Conservation (phyloP, 2,329 filamentous ascomycete species). For the Cytospora schulzeri region DNA sequence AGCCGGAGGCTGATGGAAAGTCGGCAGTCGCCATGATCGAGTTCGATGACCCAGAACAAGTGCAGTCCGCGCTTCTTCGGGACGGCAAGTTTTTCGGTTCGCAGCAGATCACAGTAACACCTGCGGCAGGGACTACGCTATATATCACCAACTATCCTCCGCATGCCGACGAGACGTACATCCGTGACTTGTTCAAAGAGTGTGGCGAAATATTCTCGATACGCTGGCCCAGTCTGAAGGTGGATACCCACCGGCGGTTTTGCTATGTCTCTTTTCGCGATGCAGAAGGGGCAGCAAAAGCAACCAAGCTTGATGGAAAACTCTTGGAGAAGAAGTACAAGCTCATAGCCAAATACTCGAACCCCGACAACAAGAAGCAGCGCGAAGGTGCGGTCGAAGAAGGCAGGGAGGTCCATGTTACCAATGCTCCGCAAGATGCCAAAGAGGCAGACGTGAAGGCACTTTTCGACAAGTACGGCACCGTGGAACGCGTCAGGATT, state of each 20-base stretch:
- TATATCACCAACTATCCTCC: constrained; percentile 91
- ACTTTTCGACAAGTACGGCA: constrained; percentile 75
- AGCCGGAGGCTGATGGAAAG: constrained; percentile 61
- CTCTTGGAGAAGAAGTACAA: constrained; percentile 68
- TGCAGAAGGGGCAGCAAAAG: constrained; percentile 66
- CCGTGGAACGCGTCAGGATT: constrained; percentile 71
- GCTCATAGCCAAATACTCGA: constrained; percentile 79
- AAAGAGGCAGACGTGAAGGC: constrained; percentile 70
- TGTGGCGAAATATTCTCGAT: constrained; percentile 84
- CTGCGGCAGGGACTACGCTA: constrained; percentile 77
- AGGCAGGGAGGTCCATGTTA: constrained; percentile 81
- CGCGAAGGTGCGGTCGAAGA: constrained; percentile 83
- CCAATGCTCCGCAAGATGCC: constrained; percentile 63
- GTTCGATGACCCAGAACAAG: constrained; percentile 80
- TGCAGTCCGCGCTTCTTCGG: constrained; percentile 76
- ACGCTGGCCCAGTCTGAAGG: constrained; percentile 89
- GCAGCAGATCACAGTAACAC: constrained; percentile 70
- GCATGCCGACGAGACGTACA: constrained; percentile 69
- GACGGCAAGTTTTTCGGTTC: constrained; percentile 80
- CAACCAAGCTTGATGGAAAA: constrained; percentile 72
- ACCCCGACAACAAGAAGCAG: constrained; percentile 76
- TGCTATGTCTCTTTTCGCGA: constrained; percentile 92
- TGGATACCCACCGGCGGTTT: constrained; percentile 85
- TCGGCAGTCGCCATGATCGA: constrained; percentile 78
- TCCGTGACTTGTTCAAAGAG: constrained; percentile 68